A percentile compares a stretch with the other conserved stretches of the same genome.
phyloP scores from a whole-genome alignment of 2,329 filamentous ascomycete genomes.

The Pseudopyricularia javanii region DNA sequence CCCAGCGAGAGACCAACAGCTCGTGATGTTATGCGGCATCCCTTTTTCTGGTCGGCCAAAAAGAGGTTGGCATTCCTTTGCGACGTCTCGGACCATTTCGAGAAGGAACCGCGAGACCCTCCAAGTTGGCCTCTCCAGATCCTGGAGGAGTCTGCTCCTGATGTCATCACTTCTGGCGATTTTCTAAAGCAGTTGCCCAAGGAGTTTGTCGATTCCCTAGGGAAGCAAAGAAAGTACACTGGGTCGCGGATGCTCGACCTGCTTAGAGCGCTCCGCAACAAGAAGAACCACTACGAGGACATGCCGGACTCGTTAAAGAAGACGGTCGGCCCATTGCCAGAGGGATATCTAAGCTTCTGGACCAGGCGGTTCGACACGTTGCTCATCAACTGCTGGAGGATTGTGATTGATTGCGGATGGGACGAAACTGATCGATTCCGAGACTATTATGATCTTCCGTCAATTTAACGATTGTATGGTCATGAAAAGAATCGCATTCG shows the following conservation, averaged over 20 bases:
- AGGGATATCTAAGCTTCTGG: conserved; percentile 80
- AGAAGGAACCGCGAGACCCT: conserved; percentile 79
- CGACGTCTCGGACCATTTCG: conserved; percentile 92
- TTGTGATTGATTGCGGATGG: conserved; percentile 56
- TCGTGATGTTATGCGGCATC: conserved; percentile 73
- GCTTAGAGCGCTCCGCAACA: conserved; percentile 80
- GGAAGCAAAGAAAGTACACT: conserved; percentile 91
- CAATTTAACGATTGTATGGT: conserved; percentile 10
- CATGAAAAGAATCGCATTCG: too few species aligned
- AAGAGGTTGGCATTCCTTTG: conserved; percentile 88
- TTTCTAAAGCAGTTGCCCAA: conserved; percentile 68
- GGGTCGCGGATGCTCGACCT: conserved; percentile 75
- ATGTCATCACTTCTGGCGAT: conserved; percentile 48
- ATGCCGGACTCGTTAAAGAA: conserved; percentile 69
- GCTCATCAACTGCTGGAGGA: conserved; percentile 65
- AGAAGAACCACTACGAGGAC: conserved; percentile 96
- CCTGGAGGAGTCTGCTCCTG: conserved; percentile 39
- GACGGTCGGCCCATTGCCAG: conserved; percentile 59
- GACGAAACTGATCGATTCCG: conserved; percentile 53
- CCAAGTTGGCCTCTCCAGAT: conserved; percentile 55
- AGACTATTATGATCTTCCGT: conserved; percentile 53
- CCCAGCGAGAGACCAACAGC: conserved; percentile 56
- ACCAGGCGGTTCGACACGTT: conserved; percentile 66
- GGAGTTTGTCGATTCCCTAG: conserved; percentile 77
- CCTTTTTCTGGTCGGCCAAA: conserved; percentile 91